phyloP scores from a whole-genome alignment of 129 eudicot genomes.

The Flaveria brownii region DNA sequence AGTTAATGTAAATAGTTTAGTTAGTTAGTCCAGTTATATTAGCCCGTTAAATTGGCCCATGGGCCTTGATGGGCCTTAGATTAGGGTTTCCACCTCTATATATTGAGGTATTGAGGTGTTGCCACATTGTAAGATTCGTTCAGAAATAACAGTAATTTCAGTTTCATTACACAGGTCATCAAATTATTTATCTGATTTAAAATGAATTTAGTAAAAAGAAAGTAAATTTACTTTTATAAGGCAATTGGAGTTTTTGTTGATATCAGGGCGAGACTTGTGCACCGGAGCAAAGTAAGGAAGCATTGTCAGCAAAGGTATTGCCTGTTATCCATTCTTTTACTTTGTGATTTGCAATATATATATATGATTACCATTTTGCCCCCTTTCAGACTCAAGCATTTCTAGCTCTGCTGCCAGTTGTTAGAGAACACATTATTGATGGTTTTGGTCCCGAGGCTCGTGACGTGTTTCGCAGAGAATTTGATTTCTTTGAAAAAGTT shows the following conservation, averaged over 20 bases:
- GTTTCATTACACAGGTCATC: no score
- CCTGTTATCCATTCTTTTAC: conserved; percentile 1
- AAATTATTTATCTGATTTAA: conserved; percentile 4
- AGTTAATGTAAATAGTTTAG: no score
- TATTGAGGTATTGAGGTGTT: no score
- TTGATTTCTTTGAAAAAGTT: conserved; percentile 97
- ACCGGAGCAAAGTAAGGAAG: conserved; percentile 81
- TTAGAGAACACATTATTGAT: conserved; percentile 79
- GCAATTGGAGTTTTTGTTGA: conserved; percentile 25
- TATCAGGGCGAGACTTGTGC: conserved; percentile 82
- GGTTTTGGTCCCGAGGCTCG: conserved; percentile 80
- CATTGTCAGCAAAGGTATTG: conserved; percentile 61
- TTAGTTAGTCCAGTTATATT: no score
- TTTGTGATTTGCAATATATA: not conserved
- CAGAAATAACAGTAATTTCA: no score
- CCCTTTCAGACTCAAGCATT: conserved; percentile 57
- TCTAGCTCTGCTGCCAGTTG: conserved; percentile 72
- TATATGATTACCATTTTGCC: conserved; percentile 16
- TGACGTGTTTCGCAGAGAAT: conserved; percentile 76
- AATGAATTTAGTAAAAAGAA: not conserved
- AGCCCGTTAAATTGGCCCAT: no score
- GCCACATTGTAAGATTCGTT: no score
- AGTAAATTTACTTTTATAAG: conserved; percentile 27
- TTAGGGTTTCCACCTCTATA: no score
- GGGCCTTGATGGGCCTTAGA: no score